Evolutionary conservation across 176 grass and related monocot species (phyloP).

Genomic region (Panicum miliaceum): DNA sequence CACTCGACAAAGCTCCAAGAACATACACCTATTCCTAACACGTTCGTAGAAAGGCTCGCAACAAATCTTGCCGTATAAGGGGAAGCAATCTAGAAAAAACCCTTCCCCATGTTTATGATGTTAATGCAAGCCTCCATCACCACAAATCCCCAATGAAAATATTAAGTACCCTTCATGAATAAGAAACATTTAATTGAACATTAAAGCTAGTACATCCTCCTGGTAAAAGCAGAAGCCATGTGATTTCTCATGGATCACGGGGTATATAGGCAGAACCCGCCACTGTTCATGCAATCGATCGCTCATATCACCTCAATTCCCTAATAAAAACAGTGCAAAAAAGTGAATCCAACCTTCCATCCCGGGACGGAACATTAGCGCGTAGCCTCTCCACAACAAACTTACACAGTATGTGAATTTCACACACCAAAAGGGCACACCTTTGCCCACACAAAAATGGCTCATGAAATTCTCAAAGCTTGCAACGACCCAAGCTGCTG

Average conservation of each 20-base stretch:
- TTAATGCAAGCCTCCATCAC: not conserved
- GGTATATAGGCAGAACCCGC: not conserved
- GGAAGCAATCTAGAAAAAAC: not conserved
- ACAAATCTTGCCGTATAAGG: not conserved
- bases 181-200: not conserved
- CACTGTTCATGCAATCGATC: not conserved
- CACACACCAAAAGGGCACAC: not conserved
- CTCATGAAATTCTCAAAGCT: not conserved
- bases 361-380: not conserved
- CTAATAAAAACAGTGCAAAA: constrained; percentile 16
- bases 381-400: not conserved
- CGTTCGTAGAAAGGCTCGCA: not conserved
- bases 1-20: constrained; percentile 13
- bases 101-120: not conserved
- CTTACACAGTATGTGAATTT: not conserved
- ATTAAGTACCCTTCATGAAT: not conserved
- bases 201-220: not conserved
- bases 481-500: not conserved
- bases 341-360: not conserved
- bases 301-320: constrained; percentile 11
- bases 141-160: not conserved
- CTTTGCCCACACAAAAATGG: not conserved
- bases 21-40: not conserved
- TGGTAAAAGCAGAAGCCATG: not conserved
- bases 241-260: constrained; percentile 22